phyloP scores from a whole-genome alignment of 179 eudicot species.

The Pouteria campechiana region DNA sequence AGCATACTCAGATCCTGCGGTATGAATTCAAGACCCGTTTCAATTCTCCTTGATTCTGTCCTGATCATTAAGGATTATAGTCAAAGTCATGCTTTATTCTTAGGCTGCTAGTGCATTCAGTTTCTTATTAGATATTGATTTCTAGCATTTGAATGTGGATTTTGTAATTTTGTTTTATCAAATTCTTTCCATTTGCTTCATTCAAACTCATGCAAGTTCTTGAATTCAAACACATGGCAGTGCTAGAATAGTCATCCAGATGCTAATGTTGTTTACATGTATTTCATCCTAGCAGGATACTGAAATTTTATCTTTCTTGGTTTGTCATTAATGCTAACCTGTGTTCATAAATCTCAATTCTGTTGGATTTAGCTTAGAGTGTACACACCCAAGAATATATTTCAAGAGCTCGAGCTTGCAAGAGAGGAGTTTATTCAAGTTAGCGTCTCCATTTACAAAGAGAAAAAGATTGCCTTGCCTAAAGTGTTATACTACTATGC shows the following conservation, averaged over 20 bases:
- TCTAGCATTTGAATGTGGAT: too few species aligned
- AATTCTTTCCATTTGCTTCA: too few species aligned
- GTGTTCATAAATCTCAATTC: neutral
- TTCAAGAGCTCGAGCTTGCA: conserved; percentile 30
- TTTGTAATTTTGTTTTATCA: too few species aligned
- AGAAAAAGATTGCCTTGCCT: conserved; percentile 32
- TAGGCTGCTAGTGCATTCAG: too few species aligned
- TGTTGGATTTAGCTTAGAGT: conserved; percentile 22
- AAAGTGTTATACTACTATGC: conserved; percentile 30
- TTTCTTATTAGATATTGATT: too few species aligned
- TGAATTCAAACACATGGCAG: too few species aligned
- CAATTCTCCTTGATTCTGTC: neutral
- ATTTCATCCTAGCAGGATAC: too few species aligned
- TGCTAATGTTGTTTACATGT: too few species aligned
- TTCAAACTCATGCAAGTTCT: too few species aligned
- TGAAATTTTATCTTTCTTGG: too few species aligned
- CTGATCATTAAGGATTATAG: neutral
- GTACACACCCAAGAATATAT: conserved; percentile 23
- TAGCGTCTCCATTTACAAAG: conserved; percentile 22
- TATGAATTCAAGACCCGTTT: conserved; percentile 5
- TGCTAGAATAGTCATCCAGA: too few species aligned
- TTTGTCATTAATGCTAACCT: neutral
- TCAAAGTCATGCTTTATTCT: too few species aligned
- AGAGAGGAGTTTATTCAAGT: conserved; percentile 33
- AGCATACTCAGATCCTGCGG: conserved; percentile 42